phyloP scores from a whole-genome alignment of 768 basidiomycete species.

The Sporobolomyces pararoseus region DNA sequence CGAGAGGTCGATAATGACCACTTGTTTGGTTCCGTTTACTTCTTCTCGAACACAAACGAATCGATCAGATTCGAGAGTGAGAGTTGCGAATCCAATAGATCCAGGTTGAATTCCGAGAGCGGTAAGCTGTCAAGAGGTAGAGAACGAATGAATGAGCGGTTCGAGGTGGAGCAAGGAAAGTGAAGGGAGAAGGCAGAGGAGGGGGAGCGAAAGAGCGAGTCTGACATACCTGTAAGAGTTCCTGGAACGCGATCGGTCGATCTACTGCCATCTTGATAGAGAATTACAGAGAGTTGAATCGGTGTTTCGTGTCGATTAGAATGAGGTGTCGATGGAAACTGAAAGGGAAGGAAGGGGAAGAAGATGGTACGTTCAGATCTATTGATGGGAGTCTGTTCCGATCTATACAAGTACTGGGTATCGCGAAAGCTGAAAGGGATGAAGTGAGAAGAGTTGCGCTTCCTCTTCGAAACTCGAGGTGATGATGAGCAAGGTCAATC shows the following conservation, averaged over 20 bases:
- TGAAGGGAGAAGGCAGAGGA: neutral
- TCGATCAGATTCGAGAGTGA: slow-evolving; percentile 95
- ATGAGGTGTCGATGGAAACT: neutral
- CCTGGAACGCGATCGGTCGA: slow-evolving; percentile 38
- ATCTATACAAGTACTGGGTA: neutral
- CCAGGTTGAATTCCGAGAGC: slow-evolving; percentile 92
- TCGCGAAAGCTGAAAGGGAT: neutral
- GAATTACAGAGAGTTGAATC: neutral
- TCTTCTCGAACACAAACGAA: slow-evolving; percentile 98
- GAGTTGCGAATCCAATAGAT: slow-evolving; percentile 93
- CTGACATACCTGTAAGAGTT: slow-evolving; percentile 35
- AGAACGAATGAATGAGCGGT: neutral
- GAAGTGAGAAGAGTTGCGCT: neutral
- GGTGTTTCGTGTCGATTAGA: slow-evolving; percentile 12
- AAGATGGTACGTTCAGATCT: neutral
- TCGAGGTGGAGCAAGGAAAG: slow-evolving; percentile 9
- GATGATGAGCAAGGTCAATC: neutral
- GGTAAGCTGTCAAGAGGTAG: slow-evolving; percentile 63
- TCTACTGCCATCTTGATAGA: slow-evolving; percentile 18
- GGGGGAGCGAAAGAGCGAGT: neutral
- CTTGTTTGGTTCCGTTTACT: slow-evolving; percentile 86
- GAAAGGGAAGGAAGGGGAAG: neutral
- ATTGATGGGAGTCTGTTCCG: neutral
- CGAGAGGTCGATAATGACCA: slow-evolving; percentile 95
- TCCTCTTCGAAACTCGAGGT: neutral